Conservation (phyloP, 495 filamentous ascomycete genomes). For the Parathielavia appendiculata region DNA sequence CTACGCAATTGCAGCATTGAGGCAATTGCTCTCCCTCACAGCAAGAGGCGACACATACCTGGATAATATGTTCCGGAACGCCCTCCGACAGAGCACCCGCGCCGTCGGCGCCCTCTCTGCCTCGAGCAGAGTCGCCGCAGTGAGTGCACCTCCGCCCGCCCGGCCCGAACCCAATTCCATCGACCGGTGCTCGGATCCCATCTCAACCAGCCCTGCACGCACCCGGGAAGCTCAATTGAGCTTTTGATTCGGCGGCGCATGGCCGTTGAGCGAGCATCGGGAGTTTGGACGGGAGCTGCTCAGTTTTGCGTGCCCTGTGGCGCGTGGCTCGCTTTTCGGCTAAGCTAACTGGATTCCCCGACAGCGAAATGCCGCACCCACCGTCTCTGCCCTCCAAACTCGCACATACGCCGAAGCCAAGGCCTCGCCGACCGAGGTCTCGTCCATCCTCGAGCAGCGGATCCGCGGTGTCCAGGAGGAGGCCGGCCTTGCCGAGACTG, state of each 20-base stretch:
- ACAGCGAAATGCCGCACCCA: slow-evolving; percentile 79
- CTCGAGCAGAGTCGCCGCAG: slow-evolving; percentile 79
- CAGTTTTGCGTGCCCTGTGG: slow-evolving; percentile 36
- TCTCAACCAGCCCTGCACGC: slow-evolving; percentile 31
- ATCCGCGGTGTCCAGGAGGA: slow-evolving; percentile 98
- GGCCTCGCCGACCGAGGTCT: slow-evolving; percentile 94
- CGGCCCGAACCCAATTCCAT: slow-evolving; percentile 39
- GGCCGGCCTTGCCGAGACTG: slow-evolving; percentile 92
- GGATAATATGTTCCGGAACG: slow-evolving; percentile 88
- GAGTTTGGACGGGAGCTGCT: slow-evolving; percentile 36
- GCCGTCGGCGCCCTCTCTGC: slow-evolving; percentile 89
- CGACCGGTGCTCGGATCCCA: slow-evolving; percentile 28
- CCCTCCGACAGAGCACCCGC: slow-evolving; percentile 90
- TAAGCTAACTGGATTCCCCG: slow-evolving; percentile 48
- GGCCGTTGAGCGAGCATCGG: slow-evolving; percentile 18
- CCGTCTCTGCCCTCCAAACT: slow-evolving; percentile 67
- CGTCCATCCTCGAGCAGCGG: slow-evolving; percentile 97
- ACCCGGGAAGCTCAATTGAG: slow-evolving; percentile 45
- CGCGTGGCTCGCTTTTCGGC: slow-evolving; percentile 41
- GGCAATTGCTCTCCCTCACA: slow-evolving; percentile 46
- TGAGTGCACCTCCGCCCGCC: slow-evolving; percentile 59
- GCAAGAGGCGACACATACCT: slow-evolving; percentile 37
- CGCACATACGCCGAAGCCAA: slow-evolving; percentile 95
- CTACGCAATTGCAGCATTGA: slow-evolving; percentile 46
- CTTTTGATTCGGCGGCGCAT: slow-evolving; percentile 25